phyloP scores from a whole-genome alignment of 768 basidiomycete genomes.

The Dendrothele bispora region DNA sequence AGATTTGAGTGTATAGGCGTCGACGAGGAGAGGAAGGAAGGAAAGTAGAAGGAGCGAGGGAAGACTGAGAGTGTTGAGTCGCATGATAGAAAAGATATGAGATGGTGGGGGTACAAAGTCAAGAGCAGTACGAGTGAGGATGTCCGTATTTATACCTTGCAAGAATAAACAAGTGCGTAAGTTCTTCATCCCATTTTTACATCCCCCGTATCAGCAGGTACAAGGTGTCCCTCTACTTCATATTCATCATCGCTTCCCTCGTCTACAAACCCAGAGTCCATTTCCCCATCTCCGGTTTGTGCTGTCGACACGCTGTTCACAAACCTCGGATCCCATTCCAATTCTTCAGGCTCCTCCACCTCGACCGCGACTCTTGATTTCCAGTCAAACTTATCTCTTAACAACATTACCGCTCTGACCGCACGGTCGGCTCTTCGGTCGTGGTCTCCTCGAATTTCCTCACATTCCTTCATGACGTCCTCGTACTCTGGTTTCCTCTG shows the following conservation, averaged over 20 bases:
- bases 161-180: too few relatives aligned
- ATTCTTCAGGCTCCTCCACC: conserved; percentile 76
- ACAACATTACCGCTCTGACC: conserved; percentile 74
- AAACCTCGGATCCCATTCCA: conserved; percentile 65
- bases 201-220: conserved; percentile 28
- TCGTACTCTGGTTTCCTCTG: conserved; percentile 51
- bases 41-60: too few relatives aligned
- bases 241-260: conserved; percentile 38
- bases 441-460: conserved; percentile 65
- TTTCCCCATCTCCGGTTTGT: conserved; percentile 19
- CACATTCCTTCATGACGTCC: conserved; percentile 67
- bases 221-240: conserved; percentile 34
- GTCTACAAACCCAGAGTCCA: conserved; percentile 15
- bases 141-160: too few relatives aligned
- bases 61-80: too few relatives aligned
- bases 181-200: too few relatives aligned
- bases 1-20: too few relatives aligned
- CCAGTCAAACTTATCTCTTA: conserved; percentile 82
- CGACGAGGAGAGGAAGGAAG: too few relatives aligned
- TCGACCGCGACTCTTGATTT: conserved; percentile 78
- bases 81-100: too few relatives aligned
- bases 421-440: conserved; percentile 78
- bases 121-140: too few relatives aligned
- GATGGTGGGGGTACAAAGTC: too few relatives aligned
- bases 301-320: conserved; percentile 14